Evolutionary conservation across 148 eudicot species (phyloP).

Genomic region (Linanthus parryae): DNA sequence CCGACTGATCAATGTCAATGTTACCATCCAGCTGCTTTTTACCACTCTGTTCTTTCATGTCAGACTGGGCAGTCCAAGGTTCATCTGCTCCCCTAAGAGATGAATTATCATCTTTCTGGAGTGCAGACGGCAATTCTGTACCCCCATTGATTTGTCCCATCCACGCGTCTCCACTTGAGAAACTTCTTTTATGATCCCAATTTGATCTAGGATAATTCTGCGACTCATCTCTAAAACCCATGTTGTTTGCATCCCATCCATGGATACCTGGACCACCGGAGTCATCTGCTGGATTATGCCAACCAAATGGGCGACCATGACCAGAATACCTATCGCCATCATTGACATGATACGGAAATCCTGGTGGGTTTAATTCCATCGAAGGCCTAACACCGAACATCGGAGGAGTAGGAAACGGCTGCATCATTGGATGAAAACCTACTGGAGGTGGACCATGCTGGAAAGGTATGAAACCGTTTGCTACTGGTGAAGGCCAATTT

Average conservation of each 20-base stretch:
- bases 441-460: slow-evolving; percentile 80
- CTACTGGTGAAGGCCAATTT: slow-evolving; percentile 77
- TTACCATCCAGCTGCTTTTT: slow-evolving; percentile 29
- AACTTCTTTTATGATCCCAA: slow-evolving; percentile 39
- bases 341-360: slow-evolving; percentile 62
- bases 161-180: slow-evolving; percentile 41
- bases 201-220: slow-evolving; percentile 46
- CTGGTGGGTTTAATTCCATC: slow-evolving; percentile 66
- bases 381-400: slow-evolving; percentile 67
- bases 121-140: slow-evolving; percentile 30
- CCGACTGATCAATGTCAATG: slow-evolving; percentile 20
- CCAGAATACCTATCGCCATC: slow-evolving; percentile 65
- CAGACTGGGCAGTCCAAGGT: slow-evolving; percentile 31
- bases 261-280: slow-evolving; percentile 41
- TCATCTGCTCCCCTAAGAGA: slow-evolving; percentile 39
- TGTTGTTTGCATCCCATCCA: slow-evolving; percentile 71
- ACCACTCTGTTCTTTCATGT: slow-evolving; percentile 32
- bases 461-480: slow-evolving; percentile 80
- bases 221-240: slow-evolving; percentile 60
- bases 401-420: slow-evolving; percentile 61
- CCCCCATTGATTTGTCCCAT: slow-evolving; percentile 53
- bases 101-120: slow-evolving; percentile 37
- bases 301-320: slow-evolving; percentile 63
- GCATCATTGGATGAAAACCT: slow-evolving; percentile 64
- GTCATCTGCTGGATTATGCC: slow-evolving; percentile 66